phyloP scores from a whole-genome alignment of 805 yeast genomes.

The Brettanomyces bruxellensis region DNA sequence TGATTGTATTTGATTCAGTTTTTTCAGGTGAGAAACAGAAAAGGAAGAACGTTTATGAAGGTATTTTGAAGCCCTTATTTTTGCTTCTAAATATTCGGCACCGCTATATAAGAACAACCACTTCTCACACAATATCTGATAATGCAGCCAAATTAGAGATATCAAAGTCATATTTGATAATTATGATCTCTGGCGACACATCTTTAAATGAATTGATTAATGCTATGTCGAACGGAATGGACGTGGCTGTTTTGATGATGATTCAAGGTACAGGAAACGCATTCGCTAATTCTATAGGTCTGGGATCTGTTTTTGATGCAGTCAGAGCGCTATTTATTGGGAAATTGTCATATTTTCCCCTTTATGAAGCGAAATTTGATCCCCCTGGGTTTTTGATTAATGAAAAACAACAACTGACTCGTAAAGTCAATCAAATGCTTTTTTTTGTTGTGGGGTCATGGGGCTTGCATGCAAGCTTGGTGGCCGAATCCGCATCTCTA shows the following conservation, averaged over 20 bases:
- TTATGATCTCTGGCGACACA: conserved; percentile 81
- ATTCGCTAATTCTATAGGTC: conserved; percentile 51
- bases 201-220: conserved; percentile 72
- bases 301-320: conserved; percentile 26
- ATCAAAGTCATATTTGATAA: conserved; percentile 29
- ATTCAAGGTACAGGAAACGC: conserved; percentile 91
- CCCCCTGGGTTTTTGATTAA: conserved; percentile 15
- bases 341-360: conserved; percentile 29
- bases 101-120: conserved; percentile 24
- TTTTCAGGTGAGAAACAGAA: conserved; percentile 38
- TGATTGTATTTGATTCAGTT: conserved; percentile 37
- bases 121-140: conserved; percentile 29
- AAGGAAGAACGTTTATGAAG: conserved; percentile 28
- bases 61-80: conserved; percentile 41
- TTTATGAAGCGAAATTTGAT: conserved; percentile 38
- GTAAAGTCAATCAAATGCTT: conserved; percentile 8
- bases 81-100: conserved; percentile 24
- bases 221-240: conserved; percentile 8
- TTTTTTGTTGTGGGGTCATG: conserved; percentile 67
- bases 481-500: conserved; percentile 69
- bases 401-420: background rate
- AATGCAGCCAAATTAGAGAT: conserved; percentile 20
- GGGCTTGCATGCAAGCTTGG: conserved; percentile 81
- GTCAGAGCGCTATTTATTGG: conserved; percentile 27
- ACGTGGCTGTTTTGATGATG: conserved; percentile 28